Percentiles rank a stretch among this genome's conserved stretches.
Evolutionary conservation across 129 eudicot species (phyloP).

Genomic region (Arctium lappa): DNA sequence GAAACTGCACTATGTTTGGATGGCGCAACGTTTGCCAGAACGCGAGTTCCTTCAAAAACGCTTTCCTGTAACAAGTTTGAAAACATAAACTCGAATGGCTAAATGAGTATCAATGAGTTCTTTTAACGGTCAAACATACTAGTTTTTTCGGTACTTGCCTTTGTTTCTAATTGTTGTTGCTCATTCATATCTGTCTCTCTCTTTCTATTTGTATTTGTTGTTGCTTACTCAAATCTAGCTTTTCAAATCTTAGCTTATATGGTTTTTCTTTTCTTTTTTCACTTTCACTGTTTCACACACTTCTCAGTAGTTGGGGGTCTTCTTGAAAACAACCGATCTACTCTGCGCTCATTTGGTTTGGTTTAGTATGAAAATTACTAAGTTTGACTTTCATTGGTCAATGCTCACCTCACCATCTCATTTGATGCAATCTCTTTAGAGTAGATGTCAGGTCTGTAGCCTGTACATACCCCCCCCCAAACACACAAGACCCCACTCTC

Average conservation of each 20-base stretch:
- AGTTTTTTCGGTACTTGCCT: background rate
- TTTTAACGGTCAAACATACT: slow-evolving; percentile 7
- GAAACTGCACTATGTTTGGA: slow-evolving; percentile 76
- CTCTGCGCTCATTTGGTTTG: background rate
- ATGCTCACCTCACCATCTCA: slow-evolving; percentile 47
- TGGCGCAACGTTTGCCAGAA: slow-evolving; percentile 69
- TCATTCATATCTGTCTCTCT: too few species aligned
- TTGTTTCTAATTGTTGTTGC: background rate
- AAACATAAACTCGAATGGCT: background rate
- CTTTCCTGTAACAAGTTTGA: slow-evolving; percentile 35
- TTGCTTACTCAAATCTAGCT: too few species aligned
- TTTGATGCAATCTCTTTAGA: slow-evolving; percentile 44
- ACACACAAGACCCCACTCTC: too few species aligned
- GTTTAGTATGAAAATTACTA: background rate
- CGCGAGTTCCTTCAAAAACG: slow-evolving; percentile 59
- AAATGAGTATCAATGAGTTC: background rate
- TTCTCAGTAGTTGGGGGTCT: too few species aligned
- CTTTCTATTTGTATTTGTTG: too few species aligned
- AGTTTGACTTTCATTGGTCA: background rate
- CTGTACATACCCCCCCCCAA: too few species aligned
- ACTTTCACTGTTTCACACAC: too few species aligned
- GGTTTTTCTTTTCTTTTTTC: too few species aligned
- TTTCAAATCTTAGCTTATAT: too few species aligned
- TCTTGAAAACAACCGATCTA: too few species aligned
- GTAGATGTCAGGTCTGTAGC: too few species aligned